These are phyloP conservation scores for Microsporum ferrugineum DNA, from an alignment of 2,329 filamentous ascomycete species.

Conservation along the genomic window DNA sequence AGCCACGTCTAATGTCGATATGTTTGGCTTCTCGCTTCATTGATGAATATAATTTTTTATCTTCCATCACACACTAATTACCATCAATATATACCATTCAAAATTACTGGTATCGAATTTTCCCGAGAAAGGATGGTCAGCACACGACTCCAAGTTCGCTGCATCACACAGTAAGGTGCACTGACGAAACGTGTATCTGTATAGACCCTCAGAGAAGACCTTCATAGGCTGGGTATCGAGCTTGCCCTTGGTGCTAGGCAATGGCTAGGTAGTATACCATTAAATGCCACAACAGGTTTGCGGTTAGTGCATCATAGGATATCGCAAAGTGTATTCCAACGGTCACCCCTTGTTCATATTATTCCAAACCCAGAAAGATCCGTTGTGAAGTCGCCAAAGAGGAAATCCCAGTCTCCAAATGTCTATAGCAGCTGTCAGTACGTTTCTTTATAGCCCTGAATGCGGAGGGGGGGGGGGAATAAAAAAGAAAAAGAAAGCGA, in stretches of 20 bases:
- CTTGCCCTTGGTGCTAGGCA: too few relatives aligned
- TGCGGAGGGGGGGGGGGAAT: too few relatives aligned
- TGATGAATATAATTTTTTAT: neutral
- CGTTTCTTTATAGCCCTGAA: neutral
- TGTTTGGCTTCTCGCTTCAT: neutral
- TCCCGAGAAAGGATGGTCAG: too few relatives aligned
- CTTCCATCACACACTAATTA: neutral
- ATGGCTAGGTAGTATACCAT: too few relatives aligned
- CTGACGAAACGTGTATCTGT: too few relatives aligned
- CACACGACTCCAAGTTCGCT: too few relatives aligned
- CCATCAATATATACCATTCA: neutral
- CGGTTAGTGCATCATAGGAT: neutral
- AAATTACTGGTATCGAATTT: too few relatives aligned
- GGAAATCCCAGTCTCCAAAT: constrained; percentile 13
- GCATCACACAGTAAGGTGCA: too few relatives aligned
- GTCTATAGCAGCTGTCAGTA: constrained; percentile 3
- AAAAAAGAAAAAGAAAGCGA: too few relatives aligned
- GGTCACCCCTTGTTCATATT: neutral
- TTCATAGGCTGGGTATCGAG: too few relatives aligned
- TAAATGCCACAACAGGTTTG: neutral
- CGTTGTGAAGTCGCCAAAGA: constrained; percentile 10
- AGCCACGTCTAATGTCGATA: neutral
- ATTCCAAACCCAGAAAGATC: neutral
- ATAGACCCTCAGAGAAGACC: too few relatives aligned
- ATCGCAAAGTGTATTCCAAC: neutral